Base-by-base conservation (phyloP, 148 eudicot genomes). In the Cornus suecica region DNA sequence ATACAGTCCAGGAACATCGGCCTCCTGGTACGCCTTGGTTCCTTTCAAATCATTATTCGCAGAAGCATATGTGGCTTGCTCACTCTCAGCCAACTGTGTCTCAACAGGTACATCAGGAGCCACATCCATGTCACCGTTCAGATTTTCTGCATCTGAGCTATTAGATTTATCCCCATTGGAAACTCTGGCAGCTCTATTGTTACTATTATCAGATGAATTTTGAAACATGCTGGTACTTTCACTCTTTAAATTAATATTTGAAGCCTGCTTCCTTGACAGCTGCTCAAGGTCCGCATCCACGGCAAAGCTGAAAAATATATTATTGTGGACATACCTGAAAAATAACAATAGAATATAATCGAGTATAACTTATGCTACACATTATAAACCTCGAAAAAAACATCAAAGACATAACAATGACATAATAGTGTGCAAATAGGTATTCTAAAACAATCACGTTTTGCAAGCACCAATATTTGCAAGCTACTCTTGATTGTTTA, bases 301-400 rank as follows among this genome's bases (percentile, higher is more conserved):
- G 80, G 99, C 98, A 83, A 96, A 96, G 79, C 99, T 96, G 87
- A 91, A 96, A 92, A 96, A 96, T 91, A 96, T 96, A 75, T 93
- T 96, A 91, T 96, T 96, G 92, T 96, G 99, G 58, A 96, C 99
- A 82, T 96, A 96, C 99, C 99, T 96, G n/a, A 81, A 65, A 63
- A 84, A 27, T 32, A 72, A 63, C 58, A 74, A 65, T 41, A 41
- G 60, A 70, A 84, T 8, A 78, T 71, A 23, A 54, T 58, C 15
- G 56, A 66, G 66, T 26, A 20, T 31, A 65, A 23, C 69, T 64
- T 32, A 62, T 56, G 34, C 60, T 29, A 45, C 18, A 30, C 25
- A 31, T 29, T 28, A 68, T 68, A 23, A 72, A 65, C 30, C 48
- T 29, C 24, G 27, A 64, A 65, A 29, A 73, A 63, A 76, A 52